These are phyloP conservation scores for Lolium rigidum DNA, from an alignment of 176 grass and related monocot species.

Conservation along the genomic window DNA sequence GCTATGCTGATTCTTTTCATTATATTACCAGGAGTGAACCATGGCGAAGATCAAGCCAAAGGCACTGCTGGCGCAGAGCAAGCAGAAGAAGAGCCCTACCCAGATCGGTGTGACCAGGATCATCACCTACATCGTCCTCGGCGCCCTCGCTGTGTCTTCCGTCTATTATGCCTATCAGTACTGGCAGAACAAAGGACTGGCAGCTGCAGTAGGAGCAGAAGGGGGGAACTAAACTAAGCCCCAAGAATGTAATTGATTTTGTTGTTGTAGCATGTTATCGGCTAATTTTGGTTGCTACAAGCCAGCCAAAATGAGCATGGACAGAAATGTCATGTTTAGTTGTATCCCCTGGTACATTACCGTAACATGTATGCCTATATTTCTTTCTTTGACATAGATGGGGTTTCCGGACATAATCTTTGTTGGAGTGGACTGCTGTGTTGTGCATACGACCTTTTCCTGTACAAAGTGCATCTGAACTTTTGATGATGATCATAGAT, in stretches of 20 bases:
- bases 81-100: constrained; percentile 72
- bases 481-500: no score
- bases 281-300: constrained; percentile 20
- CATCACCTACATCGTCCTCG: constrained; percentile 62
- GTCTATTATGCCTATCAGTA: constrained; percentile 62
- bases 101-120: constrained; percentile 51
- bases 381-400: background rate
- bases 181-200: constrained; percentile 39
- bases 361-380: constrained; percentile 24
- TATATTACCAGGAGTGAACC: background rate
- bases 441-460: no score
- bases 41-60: constrained; percentile 88
- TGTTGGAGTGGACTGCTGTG: no score
- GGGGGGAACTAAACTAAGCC: constrained; percentile 47
- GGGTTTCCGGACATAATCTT: background rate
- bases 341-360: constrained; percentile 19
- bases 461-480: no score
- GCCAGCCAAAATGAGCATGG: constrained; percentile 13
- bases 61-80: constrained; percentile 73
- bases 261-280: constrained; percentile 43
- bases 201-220: background rate
- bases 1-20: constrained; percentile 15
- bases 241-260: constrained; percentile 8
- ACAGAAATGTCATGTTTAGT: constrained; percentile 24
- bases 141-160: constrained; percentile 42